Base-by-base conservation (phyloP, 192 early-diverging fungal genomes). In the Backusella mclennaniae region DNA sequence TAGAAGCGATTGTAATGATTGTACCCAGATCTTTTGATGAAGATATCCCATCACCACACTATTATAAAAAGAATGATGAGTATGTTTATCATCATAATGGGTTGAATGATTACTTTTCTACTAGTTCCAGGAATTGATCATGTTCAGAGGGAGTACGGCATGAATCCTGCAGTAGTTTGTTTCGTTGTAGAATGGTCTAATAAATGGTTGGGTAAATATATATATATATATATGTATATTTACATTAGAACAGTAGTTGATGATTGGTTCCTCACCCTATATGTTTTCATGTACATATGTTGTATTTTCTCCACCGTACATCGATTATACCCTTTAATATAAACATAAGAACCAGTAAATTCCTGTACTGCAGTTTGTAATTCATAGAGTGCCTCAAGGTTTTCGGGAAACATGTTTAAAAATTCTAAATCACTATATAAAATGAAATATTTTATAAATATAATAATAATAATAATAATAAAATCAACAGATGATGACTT, bases 311-410 rank as follows among this genome's bases (percentile, higher is more conserved):
- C 86, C 6, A 87, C 78, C 2, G 86, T 85, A 56, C 81, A 80
- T 21, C 69, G 68, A 35, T 86, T 83, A 70, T 82, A 89, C 14
- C 88, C 88, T n/a, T 82, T 85, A 67, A 89, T 84, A 72, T 87
- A 89, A 15, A 89, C 84, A 78, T 87, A 89, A 5, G 88, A 85
- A 21, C 84, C 83, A n/a, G 81, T 82, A 75, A 89, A 89, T 75
- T 89, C 86, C 7, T 82, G 79, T n/a, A 84, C 84, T 11, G 83
- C 77, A 31, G 66, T 82, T 38, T 82, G 80, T 69, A 86, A 81
- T 49, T 85, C 83, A 3, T 75, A 68, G 12, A 85, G 49, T 3
- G 85, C 80, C 19, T 83, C 74, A 17, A 41, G 67, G 3, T 83
- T 79, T 70, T 86, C 82, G 14, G 83, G 78, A 23, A 86, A 78